Conservation (phyloP, 345 rosid genomes). For the Syzygium aqueum region DNA sequence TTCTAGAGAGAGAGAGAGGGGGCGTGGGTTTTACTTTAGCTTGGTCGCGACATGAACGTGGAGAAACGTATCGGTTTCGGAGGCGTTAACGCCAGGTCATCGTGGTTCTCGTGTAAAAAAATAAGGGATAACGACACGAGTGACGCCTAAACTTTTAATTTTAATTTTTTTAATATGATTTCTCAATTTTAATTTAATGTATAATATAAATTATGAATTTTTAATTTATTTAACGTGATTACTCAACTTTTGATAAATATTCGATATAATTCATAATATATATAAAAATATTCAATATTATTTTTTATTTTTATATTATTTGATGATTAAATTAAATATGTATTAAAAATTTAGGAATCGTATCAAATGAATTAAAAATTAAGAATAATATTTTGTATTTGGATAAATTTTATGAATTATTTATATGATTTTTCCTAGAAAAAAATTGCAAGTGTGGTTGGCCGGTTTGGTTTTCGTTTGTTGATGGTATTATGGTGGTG, state of each 20-base stretch:
- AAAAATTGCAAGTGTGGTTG: neutral
- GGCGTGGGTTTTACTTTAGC: neutral
- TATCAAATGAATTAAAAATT: no score
- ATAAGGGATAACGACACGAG: neutral
- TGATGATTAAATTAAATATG: no score
- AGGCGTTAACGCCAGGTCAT: neutral
- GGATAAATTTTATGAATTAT: neutral
- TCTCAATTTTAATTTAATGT: no score
- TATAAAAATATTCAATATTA: no score
- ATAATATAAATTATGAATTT: no score
- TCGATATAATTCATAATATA: no score
- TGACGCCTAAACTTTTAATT: no score
- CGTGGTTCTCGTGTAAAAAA: neutral
- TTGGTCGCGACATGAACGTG: neutral
- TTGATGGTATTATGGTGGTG: neutral
- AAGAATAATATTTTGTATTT: rapidly evolving
- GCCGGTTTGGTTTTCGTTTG: neutral
- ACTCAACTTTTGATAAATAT: no score
- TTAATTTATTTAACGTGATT: no score
- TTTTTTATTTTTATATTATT: no score
- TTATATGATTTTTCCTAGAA: neutral
- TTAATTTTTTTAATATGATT: no score
- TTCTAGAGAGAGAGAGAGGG: neutral
- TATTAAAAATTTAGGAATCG: rapidly evolving
- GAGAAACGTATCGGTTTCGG: neutral